A percentile compares a stretch with the other conserved stretches of the same genome.
Evolutionary conservation across 352 stramenopile genomes (phyloP).

Genomic region (Pythium apleroticum): DNA sequence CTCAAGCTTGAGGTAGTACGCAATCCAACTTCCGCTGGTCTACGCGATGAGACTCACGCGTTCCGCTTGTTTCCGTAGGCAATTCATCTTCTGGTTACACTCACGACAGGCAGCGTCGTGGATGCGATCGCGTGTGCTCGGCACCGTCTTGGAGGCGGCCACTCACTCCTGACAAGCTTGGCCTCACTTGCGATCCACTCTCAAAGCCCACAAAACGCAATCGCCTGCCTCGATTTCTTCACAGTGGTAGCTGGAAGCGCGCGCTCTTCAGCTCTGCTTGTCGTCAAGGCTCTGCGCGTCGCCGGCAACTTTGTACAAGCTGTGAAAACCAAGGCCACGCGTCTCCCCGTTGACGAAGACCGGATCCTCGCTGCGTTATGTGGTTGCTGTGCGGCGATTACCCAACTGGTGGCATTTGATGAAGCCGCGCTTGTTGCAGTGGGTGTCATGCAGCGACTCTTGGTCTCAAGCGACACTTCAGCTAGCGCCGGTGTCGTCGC

Average conservation of each 20-base stretch:
- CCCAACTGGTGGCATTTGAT: background rate
- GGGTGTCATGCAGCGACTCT: background rate
- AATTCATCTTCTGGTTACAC: background rate
- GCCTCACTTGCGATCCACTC: background rate
- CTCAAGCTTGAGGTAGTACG: constrained; percentile 6
- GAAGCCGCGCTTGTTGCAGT: background rate
- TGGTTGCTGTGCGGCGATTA: background rate
- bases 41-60: background rate
- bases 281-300: background rate
- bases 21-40: background rate
- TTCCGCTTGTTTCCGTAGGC: background rate
- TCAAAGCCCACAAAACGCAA: background rate
- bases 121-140: constrained; percentile 4
- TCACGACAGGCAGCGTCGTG: constrained; percentile 6
- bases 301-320: background rate
- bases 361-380: background rate
- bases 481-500: background rate
- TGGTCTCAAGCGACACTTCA: too few species aligned
- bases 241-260: background rate
- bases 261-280: background rate
- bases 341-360: background rate
- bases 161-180: background rate
- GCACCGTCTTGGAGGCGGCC: background rate
- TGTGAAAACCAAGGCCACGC: background rate
- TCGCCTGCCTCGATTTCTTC: constrained; percentile 2